A percentile compares a stretch with the other conserved stretches of the same genome.
phyloP scores from a whole-genome alignment of 805 yeast species.

The Pichia nanzhaoensis region DNA sequence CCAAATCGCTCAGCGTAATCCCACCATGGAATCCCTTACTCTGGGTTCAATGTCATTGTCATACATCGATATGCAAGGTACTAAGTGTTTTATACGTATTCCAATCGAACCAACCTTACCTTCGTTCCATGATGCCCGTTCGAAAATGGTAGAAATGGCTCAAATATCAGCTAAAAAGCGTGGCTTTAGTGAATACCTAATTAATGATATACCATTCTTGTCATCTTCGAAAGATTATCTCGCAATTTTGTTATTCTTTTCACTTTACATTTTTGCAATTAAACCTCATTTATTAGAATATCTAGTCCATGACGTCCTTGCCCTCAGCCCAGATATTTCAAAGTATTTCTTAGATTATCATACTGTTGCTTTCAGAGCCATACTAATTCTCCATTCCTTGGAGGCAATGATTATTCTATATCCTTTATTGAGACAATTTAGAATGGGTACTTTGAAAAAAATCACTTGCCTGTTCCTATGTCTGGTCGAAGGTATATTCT shows the following conservation, averaged over 20 bases:
- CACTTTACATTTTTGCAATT: conserved; percentile 8
- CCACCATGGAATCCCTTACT: conserved; percentile 41
- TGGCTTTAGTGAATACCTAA: conserved; percentile 44
- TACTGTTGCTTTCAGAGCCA: conserved; percentile 14
- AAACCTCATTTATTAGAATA: conserved; percentile 8
- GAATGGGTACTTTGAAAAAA: conserved; percentile 48
- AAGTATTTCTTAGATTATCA: conserved; percentile 8
- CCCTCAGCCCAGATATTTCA: conserved; percentile 9
- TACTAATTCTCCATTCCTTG: conserved; percentile 39
- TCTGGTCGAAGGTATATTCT: conserved; percentile 56
- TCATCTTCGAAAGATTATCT: conserved; percentile 39
- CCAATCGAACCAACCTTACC: conserved; percentile 47
- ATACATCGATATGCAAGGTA: conserved; percentile 30
- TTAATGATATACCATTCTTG: conserved; percentile 13
- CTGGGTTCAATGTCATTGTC: conserved; percentile 38
- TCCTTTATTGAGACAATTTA: conserved; percentile 49
- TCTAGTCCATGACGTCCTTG: conserved; percentile 7
- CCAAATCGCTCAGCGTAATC: conserved; percentile 23
- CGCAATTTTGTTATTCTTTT: conserved; percentile 12
- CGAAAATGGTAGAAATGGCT: conserved; percentile 65
- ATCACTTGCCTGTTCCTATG: conserved; percentile 48
- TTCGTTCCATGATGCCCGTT: conserved; percentile 39
- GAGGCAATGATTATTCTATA: conserved; percentile 43
- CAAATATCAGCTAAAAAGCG: conserved; percentile 58
- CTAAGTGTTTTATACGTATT: conserved; percentile 28